phyloP scores from a whole-genome alignment of 352 stramenopile genomes.

The Globisporangium nagaii region DNA sequence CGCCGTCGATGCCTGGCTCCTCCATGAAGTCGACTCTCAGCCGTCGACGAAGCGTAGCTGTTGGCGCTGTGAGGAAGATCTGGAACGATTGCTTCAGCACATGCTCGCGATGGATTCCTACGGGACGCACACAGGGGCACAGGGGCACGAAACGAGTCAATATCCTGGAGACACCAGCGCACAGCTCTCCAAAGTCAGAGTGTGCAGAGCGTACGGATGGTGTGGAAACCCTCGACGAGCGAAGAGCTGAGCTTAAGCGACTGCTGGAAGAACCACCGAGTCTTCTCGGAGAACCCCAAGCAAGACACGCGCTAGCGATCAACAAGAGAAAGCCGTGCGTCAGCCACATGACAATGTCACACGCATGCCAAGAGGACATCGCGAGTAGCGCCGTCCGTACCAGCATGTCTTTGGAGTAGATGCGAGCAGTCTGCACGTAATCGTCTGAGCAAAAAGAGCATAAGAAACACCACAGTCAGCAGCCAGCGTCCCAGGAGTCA shows the following conservation, averaged over 20 bases:
- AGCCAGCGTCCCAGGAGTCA: neutral
- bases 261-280: slow-evolving; percentile 66
- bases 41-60: slow-evolving; percentile 48
- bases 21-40: slow-evolving; percentile 84
- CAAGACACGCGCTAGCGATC: slow-evolving; percentile 36
- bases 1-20: slow-evolving; percentile 69
- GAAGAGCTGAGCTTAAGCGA: slow-evolving; percentile 52
- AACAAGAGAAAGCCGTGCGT: too few relatives aligned
- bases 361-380: too few relatives aligned
- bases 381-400: too few relatives aligned
- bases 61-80: slow-evolving; percentile 46
- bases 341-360: too few relatives aligned
- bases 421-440: neutral
- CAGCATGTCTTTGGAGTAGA: slow-evolving; percentile 15
- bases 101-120: slow-evolving; percentile 59
- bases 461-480: neutral
- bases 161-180: neutral
- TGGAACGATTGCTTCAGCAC: slow-evolving; percentile 66
- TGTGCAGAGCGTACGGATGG: slow-evolving; percentile 39
- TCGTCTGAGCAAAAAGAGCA: slow-evolving; percentile 1
- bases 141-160: neutral
- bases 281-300: slow-evolving; percentile 53
- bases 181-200: too few relatives aligned
- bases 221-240: slow-evolving; percentile 49
- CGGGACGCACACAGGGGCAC: too few relatives aligned